Evolutionary conservation across 75 land plant genomes (phyloP).

Genomic region (Selaginella tamariscina): DNA sequence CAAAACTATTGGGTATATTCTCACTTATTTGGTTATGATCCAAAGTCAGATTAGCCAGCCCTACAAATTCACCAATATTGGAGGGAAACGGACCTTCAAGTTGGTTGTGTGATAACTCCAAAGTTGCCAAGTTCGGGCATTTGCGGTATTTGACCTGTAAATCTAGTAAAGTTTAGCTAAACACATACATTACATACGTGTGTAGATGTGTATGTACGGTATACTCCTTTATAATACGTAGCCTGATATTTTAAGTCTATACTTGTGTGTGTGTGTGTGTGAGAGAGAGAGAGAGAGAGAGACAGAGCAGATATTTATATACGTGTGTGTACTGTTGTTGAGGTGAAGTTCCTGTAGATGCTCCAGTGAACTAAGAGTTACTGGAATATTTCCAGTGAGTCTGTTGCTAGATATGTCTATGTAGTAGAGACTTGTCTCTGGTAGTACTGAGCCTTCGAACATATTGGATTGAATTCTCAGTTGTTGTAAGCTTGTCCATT

Average conservation of each 20-base stretch:
- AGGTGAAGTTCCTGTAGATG: background rate
- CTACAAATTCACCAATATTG: background rate
- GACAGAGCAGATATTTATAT: too few species aligned
- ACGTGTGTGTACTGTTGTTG: background rate
- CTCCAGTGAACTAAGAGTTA: background rate
- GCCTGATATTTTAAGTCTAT: too few species aligned
- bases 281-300: too few species aligned
- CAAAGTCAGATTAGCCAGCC: background rate
- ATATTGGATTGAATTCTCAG: too few species aligned
- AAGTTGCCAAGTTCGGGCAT: background rate
- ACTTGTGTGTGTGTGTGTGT: too few species aligned
- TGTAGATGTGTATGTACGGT: too few species aligned
- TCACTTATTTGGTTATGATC: background rate
- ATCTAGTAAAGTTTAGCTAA: too few species aligned
- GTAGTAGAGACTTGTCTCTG: background rate
- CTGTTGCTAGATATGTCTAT: background rate
- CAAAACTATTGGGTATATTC: background rate
- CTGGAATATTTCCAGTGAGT: background rate
- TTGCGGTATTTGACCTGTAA: background rate
- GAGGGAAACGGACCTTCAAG: background rate
- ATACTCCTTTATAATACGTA: too few species aligned
- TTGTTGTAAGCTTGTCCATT: too few species aligned
- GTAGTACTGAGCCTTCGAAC: too few species aligned
- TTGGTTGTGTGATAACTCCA: background rate
- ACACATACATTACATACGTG: too few species aligned